Percentiles rank a stretch among this genome's conserved stretches.
These are phyloP conservation scores for Trichoderma endophyticum DNA, from an alignment of 2,329 filamentous ascomycete species.

Conservation along the genomic window DNA sequence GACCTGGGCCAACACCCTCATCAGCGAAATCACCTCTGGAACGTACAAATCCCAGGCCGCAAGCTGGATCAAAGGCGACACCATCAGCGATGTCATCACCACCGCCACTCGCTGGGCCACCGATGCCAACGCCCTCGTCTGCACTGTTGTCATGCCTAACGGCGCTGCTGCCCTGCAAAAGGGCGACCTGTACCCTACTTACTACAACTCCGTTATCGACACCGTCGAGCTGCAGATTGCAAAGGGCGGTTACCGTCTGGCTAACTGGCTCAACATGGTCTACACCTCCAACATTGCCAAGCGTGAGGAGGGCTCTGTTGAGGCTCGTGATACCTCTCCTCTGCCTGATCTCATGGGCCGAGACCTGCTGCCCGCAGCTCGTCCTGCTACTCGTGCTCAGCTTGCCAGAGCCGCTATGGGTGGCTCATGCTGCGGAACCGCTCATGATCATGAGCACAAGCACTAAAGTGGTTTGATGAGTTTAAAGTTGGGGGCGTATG, in stretches of 20 bases:
- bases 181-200: constrained; percentile 39
- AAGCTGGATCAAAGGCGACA: constrained; percentile 36
- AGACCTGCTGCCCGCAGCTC: constrained; percentile 26
- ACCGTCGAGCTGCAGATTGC: constrained; percentile 44
- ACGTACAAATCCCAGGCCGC: constrained; percentile 34
- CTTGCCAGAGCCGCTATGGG: constrained; percentile 27
- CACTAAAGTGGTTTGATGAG: constrained; percentile 6
- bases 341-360: constrained; percentile 25
- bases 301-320: neutral
- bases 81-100: constrained; percentile 30
- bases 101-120: constrained; percentile 39
- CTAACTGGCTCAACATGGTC: constrained; percentile 31
- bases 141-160: constrained; percentile 40
- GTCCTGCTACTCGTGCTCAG: constrained; percentile 28
- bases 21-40: constrained; percentile 37
- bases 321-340: neutral
- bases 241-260: constrained; percentile 41
- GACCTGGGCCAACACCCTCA: constrained; percentile 38
- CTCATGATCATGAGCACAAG: constrained; percentile 15
- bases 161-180: constrained; percentile 38
- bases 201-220: constrained; percentile 38
- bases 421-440: constrained; percentile 22
- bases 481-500: neutral
- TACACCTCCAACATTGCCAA: constrained; percentile 24
- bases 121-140: constrained; percentile 43